These are phyloP conservation scores for Barbatosphaeria neglecta DNA, from an alignment of 495 filamentous ascomycete genomes.

Conservation along the genomic window DNA sequence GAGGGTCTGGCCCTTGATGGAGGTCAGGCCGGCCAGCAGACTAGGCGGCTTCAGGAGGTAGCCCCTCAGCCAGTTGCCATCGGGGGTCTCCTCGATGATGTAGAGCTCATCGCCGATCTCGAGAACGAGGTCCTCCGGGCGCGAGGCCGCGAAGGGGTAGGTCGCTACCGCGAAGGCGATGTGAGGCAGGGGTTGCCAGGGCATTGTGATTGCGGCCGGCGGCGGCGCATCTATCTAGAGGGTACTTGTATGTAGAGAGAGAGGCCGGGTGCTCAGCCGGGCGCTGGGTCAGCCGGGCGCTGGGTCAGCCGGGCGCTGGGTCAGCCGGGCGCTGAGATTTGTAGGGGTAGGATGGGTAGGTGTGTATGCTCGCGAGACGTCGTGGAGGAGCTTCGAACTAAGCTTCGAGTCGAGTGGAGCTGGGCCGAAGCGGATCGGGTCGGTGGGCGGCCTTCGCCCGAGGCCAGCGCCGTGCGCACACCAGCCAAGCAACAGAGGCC, in stretches of 20 bases:
- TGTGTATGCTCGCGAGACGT: too few relatives aligned
- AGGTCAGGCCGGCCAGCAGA: conserved; percentile 82
- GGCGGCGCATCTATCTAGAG: conserved; percentile 2
- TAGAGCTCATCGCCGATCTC: conserved; percentile 97
- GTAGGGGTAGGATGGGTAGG: too few relatives aligned
- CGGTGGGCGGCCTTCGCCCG: too few relatives aligned
- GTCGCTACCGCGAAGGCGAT: conserved; percentile 96
- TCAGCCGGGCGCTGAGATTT: too few relatives aligned
- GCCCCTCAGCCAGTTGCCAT: conserved; percentile 86
- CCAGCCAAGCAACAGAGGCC: too few relatives aligned
- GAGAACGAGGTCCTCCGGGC: conserved; percentile 84
- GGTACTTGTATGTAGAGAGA: background rate
- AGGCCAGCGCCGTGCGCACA: too few relatives aligned
- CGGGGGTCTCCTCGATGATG: conserved; percentile 84
- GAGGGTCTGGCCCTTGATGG: conserved; percentile 81
- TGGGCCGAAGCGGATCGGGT: too few relatives aligned
- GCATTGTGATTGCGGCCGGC: conserved; percentile 45
- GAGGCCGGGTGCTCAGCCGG: background rate
- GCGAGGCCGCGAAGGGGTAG: conserved; percentile 79
- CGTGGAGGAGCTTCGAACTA: too few relatives aligned
- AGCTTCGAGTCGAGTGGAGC: too few relatives aligned
- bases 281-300: too few relatives aligned
- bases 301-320: too few relatives aligned
- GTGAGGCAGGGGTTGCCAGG: conserved; percentile 91
- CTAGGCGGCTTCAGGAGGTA: conserved; percentile 93